Base-by-base conservation (phyloP, 2,329 filamentous ascomycete genomes). In the Metarhizium anisopliae region DNA sequence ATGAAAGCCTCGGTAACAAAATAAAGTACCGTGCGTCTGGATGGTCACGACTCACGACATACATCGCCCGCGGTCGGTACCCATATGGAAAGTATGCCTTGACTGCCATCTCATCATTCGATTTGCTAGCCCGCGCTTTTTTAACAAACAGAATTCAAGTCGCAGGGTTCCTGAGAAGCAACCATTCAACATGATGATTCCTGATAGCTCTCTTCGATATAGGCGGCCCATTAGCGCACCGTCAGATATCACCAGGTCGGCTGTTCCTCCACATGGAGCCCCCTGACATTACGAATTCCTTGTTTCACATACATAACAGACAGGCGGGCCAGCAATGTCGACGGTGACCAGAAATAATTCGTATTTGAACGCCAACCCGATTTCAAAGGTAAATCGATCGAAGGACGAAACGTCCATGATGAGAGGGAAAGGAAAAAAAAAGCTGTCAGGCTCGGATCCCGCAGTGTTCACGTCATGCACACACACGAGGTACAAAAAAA, bases 381-480 rank as follows among this genome's bases (percentile, higher is more conserved):
- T 10, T 25, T 25, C 11, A 20, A 20, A 8, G n/a, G 40, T 10
- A 6, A 49, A 49, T 49, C 45, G 45, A 6, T n/a, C 16, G 11
- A 10, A 20, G 29, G 36, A 30, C 35, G 35, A 13, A 35, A 11
- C 20, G 29, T 36, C 54, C 29, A 20, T 49, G 25, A 25, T 25
- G 25, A 25, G 25, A 25, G 25, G 25, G 25, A 25, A 25, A 25
- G 25, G 20, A 2, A 25, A 25, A 25, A 25, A 25, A 25, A 25
- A 25, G 25, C 45, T 36, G 10, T n/a, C 45, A 30, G 25, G 45
- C 45, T 38, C 45, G 45, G 35, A 20, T 38, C 51, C n/a, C 14
- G 18, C 29, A 43, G 35, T 50, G 47, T 53, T 53, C 47, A 56
- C 51, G 20, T 50, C 47, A 56, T 38, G 50, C 55, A 50, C 51